These are phyloP conservation scores for Phaffia rhodozyma DNA, from an alignment of 1,284 basidiomycete species.

Conservation along the genomic window DNA sequence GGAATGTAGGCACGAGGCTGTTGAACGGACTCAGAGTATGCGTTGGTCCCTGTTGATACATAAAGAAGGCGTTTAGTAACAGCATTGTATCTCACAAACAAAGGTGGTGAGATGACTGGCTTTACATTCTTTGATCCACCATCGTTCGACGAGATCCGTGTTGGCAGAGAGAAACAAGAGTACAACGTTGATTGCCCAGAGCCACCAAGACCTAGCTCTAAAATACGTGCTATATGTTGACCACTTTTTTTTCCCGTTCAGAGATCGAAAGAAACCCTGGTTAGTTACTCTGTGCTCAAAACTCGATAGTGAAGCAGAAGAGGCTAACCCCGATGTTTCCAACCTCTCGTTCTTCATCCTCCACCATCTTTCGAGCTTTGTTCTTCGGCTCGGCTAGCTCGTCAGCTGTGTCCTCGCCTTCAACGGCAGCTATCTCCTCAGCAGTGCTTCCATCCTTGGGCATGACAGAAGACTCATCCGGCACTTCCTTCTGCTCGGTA, in stretches of 20 bases:
- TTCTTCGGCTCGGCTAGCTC: constrained; percentile 19
- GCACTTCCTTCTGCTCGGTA: constrained; percentile 35
- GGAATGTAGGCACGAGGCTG: too few relatives aligned
- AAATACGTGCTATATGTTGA: constrained; percentile 40
- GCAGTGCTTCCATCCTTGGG: constrained; percentile 24
- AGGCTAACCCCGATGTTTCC: constrained; percentile 49
- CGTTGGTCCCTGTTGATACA: constrained; percentile 5
- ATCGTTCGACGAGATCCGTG: constrained; percentile 7
- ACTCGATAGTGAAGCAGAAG: too few relatives aligned
- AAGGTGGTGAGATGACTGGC: too few relatives aligned
- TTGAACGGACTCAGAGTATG: neutral
- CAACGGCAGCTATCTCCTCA: constrained; percentile 33
- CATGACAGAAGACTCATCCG: constrained; percentile 20
- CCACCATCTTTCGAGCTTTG: constrained; percentile 11
- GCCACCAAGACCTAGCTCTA: constrained; percentile 32
- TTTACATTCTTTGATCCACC: constrained; percentile 4
- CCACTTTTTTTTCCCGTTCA: too few relatives aligned
- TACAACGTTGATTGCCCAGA: constrained; percentile 20
- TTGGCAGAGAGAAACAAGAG: constrained; percentile 6
- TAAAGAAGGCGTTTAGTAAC: neutral
- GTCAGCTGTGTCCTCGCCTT: constrained; percentile 18
- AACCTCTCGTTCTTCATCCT: constrained; percentile 17
- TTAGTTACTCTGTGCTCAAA: too few relatives aligned
- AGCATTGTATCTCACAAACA: neutral
- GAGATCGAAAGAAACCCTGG: too few relatives aligned